phyloP scores from a whole-genome alignment of 1,284 basidiomycete species.

The Naganishia liquefaciens region DNA sequence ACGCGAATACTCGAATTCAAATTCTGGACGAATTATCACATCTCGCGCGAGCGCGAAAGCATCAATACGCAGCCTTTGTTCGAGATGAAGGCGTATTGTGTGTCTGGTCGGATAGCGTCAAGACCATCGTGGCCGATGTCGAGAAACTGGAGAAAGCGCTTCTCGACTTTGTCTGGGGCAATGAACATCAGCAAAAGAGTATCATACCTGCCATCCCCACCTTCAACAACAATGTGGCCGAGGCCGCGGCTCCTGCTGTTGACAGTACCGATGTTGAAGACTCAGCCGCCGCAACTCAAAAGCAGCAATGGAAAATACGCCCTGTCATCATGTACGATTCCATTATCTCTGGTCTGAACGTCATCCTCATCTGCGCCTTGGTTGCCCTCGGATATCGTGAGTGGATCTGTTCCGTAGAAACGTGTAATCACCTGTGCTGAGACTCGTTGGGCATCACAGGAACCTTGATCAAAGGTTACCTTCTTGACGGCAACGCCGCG shows the following conservation, averaged over 20 bases:
- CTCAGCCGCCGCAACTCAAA: constrained; percentile 40
- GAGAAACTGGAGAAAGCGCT: constrained; percentile 72
- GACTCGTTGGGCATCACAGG: constrained; percentile 41
- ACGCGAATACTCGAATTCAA: constrained; percentile 44
- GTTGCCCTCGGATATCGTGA: constrained; percentile 2
- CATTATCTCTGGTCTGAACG: not conserved
- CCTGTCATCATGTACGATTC: constrained; percentile 33
- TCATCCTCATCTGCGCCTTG: constrained; percentile 3
- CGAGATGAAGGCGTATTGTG: constrained; percentile 72
- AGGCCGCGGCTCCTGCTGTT: constrained; percentile 2
- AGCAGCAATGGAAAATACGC: constrained; percentile 23
- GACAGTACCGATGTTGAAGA: constrained; percentile 11
- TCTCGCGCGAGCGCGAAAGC: constrained; percentile 71
- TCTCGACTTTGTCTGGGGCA: constrained; percentile 74
- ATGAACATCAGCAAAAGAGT: constrained; percentile 37
- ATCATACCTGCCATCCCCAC: constrained; percentile 27
- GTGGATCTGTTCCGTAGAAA: not conserved
- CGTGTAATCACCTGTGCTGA: not conserved
- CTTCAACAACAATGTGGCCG: constrained; percentile 1
- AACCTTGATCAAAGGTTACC: constrained; percentile 56
- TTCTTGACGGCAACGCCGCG: constrained; percentile 57
- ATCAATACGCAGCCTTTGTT: constrained; percentile 80
- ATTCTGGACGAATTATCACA: constrained; percentile 60
- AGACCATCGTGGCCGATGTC: constrained; percentile 63
- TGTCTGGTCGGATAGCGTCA: constrained; percentile 74